Evolutionary conservation across 1,139 yeast genomes (phyloP).

Genomic region (Diutina pseudorugosa): DNA sequence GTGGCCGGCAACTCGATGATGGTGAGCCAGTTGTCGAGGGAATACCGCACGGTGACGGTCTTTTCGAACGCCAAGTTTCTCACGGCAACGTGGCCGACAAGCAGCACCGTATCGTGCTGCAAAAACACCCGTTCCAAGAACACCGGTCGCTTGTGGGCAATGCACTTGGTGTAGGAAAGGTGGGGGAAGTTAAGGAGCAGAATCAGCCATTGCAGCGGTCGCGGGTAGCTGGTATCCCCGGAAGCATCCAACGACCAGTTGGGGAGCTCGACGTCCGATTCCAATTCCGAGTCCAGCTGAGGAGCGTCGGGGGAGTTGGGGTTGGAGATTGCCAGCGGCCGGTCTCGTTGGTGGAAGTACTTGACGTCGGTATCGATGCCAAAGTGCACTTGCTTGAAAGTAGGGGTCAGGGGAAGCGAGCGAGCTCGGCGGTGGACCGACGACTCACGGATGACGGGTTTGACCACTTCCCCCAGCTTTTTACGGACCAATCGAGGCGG

Average conservation of each 20-base stretch:
- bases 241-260: constrained; percentile 1
- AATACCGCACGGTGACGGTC: constrained; percentile 47
- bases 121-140: constrained; percentile 56
- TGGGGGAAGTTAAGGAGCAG: constrained; percentile 34
- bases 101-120: constrained; percentile 39
- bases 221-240: constrained; percentile 14
- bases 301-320: constrained; percentile 39
- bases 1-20: constrained; percentile 56
- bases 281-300: constrained; percentile 13
- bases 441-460: constrained; percentile 51
- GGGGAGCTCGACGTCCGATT: constrained; percentile 9
- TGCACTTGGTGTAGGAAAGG: constrained; percentile 27
- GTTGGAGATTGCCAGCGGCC: constrained; percentile 65
- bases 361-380: constrained; percentile 56
- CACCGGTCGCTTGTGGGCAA: constrained; percentile 26
- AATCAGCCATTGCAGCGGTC: constrained; percentile 36
- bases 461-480: constrained; percentile 73
- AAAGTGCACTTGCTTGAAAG: constrained; percentile 68
- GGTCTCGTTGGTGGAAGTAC: constrained; percentile 59
- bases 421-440: constrained; percentile 25
- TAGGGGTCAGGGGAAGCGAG: constrained; percentile 60
- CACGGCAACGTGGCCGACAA: constrained; percentile 69
- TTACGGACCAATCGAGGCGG: constrained; percentile 37
- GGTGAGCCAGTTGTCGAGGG: constrained; percentile 64
- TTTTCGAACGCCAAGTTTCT: constrained; percentile 58